A percentile compares a stretch with the other conserved stretches of the same genome.
These are phyloP conservation scores for Neurospora sp. DNA, from an alignment of 495 filamentous ascomycete species.

Conservation along the genomic window DNA sequence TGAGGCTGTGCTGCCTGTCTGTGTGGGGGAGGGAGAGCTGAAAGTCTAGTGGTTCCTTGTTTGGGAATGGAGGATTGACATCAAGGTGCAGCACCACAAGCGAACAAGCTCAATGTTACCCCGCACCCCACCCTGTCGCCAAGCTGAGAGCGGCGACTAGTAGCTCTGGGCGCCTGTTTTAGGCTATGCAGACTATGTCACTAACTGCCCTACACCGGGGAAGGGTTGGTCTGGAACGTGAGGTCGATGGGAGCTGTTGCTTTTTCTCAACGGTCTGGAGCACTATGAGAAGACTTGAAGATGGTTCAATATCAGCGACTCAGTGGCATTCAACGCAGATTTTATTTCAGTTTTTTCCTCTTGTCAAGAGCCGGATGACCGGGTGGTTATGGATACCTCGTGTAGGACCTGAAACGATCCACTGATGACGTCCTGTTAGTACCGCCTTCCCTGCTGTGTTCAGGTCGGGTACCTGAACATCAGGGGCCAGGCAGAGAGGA, in stretches of 20 bases:
- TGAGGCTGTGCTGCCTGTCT: neutral
- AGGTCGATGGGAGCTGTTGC: neutral
- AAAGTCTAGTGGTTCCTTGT: neutral
- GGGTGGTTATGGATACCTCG: neutral
- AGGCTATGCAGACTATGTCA: neutral
- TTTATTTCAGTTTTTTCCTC: neutral
- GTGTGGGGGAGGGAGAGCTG: neutral
- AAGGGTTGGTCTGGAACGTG: neutral
- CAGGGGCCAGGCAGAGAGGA: neutral
- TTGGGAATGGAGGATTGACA: conserved; percentile 3
- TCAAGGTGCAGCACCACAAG: conserved; percentile 8
- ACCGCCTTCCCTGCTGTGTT: neutral
- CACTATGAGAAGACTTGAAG: neutral
- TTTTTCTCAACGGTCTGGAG: neutral
- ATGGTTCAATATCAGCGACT: neutral
- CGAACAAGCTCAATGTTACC: conserved; percentile 1
- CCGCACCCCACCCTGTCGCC: conserved; percentile 5
- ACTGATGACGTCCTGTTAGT: neutral
- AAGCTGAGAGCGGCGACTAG: neutral
- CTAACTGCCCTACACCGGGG: neutral
- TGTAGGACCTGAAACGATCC: neutral
- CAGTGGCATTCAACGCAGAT: neutral
- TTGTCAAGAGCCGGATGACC: neutral
- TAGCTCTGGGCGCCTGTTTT: neutral
- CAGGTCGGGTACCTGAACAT: neutral